Conservation (phyloP, 164 flowering plant genomes). For the Annona cherimola region DNA sequence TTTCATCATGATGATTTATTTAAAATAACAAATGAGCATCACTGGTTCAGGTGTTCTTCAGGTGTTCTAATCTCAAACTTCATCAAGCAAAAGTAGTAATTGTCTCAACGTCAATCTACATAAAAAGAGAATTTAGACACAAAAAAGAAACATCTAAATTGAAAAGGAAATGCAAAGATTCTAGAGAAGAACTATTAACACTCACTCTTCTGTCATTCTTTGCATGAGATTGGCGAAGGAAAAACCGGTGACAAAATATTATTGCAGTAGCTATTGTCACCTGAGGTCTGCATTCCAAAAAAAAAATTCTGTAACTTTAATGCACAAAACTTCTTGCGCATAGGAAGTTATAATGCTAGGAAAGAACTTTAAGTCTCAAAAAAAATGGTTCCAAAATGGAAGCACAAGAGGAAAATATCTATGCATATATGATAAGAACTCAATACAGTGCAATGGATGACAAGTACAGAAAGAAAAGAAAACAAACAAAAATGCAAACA, state of each 20-base stretch:
- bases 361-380: neutral
- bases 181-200: neutral
- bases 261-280: slow-evolving; percentile 81
- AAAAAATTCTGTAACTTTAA: slow-evolving; percentile 4
- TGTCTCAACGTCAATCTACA: neutral
- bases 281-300: slow-evolving; percentile 64
- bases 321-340: neutral
- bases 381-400: neutral
- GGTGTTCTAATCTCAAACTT: neutral
- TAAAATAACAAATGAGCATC: neutral
- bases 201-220: slow-evolving; percentile 81
- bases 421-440: no score
- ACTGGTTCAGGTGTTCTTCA: no score
- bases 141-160: neutral
- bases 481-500: neutral
- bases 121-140: neutral
- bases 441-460: neutral
- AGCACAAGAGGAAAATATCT: no score
- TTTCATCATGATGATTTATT: neutral
- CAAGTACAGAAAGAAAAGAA: no score
- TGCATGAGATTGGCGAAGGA: slow-evolving; percentile 77
- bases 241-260: slow-evolving; percentile 79
- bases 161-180: no score
- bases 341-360: neutral
- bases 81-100: neutral